phyloP scores from a whole-genome alignment of 805 yeast genomes.

The Zygosaccharomyces siamensis region DNA sequence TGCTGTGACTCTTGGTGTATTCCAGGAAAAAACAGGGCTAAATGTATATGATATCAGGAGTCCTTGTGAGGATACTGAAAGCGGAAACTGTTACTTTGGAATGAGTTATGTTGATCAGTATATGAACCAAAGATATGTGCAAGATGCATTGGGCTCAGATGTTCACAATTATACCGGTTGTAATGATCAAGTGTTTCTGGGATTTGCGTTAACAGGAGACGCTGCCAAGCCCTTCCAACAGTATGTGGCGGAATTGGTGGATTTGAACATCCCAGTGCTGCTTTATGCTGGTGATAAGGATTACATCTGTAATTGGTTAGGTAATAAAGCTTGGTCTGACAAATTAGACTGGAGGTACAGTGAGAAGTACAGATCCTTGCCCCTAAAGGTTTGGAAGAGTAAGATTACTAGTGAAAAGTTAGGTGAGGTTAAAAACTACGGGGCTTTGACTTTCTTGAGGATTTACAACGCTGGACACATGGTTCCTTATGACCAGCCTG shows the following conservation, averaged over 20 bases:
- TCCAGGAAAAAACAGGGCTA: conserved; percentile 61
- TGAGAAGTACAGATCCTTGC: conserved; percentile 42
- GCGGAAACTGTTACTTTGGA: conserved; percentile 64
- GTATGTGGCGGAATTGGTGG: conserved; percentile 62
- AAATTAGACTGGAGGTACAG: conserved; percentile 60
- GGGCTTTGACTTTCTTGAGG: conserved; percentile 70
- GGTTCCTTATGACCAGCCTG: conserved; percentile 89
- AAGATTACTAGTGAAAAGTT: conserved; percentile 39
- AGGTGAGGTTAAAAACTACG: conserved; percentile 73
- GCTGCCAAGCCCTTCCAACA: conserved; percentile 80
- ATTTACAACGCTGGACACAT: conserved; percentile 83
- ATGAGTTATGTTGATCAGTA: conserved; percentile 65
- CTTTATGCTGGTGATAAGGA: conserved; percentile 95
- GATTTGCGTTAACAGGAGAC: conserved; percentile 76
- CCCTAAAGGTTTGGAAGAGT: conserved; percentile 41
- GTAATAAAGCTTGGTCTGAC: conserved; percentile 80
- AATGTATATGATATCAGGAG: conserved; percentile 84
- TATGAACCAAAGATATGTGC: conserved; percentile 68
- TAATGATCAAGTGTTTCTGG: conserved; percentile 58
- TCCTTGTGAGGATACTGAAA: conserved; percentile 64
- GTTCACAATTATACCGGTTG: conserved; percentile 67
- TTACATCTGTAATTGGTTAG: conserved; percentile 89
- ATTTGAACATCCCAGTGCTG: conserved; percentile 69
- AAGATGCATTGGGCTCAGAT: conserved; percentile 77
- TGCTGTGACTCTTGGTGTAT: conserved; percentile 61